Base-by-base conservation (phyloP, 768 basidiomycete species). In the Psilocybe tampanensis region DNA sequence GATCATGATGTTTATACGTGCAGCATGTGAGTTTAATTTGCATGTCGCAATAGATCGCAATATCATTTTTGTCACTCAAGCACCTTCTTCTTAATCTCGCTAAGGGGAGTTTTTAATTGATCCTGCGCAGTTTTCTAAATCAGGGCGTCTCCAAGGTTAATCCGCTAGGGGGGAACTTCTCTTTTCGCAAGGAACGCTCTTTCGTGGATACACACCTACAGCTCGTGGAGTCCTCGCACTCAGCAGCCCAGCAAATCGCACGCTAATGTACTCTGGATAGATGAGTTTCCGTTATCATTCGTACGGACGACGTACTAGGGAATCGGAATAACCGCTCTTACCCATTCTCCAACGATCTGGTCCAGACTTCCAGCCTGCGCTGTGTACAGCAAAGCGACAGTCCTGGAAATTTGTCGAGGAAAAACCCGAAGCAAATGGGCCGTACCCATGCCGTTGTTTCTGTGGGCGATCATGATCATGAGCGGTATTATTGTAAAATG, bases 91-190 rank as follows among this genome's bases (percentile, higher is more conserved):
- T 39, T 4, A 39, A 39, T 39, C 36, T 39, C 29, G 29, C 29
- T 9, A 29, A 29, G 5, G 29, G 29, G n/a, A n/a, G n/a, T n/a
- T 29, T 29, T 39, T 39, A 39, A 39, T 39, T 39, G 36, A 39
- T 33, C 9, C 47, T 48, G 47, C 47, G 47, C 47, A 48, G 24
- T 48, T 48, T n/a, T 29, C 47, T 48, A 48, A 6, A 48, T 33
- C 17, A 15, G 47, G 47, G 8, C 15, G 15, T 15, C 26, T 48
- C 47, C 47, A 48, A 32, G 47, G 18, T 48, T 48, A 48, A 23
- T 48, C 47, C 47, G 47, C 24, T 32, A 47, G 26, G 17, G 29
- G 15, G 12, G 36, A 39, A 13, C 36, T 39, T 39, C 36, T 5
- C 36, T n/a, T n/a, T n/a, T n/a, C n/a, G n/a, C n/a, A n/a, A n/a